Evolutionary conservation across 2,329 filamentous ascomycete genomes (phyloP).

Genomic region (Cladophialophora chaetospira): DNA sequence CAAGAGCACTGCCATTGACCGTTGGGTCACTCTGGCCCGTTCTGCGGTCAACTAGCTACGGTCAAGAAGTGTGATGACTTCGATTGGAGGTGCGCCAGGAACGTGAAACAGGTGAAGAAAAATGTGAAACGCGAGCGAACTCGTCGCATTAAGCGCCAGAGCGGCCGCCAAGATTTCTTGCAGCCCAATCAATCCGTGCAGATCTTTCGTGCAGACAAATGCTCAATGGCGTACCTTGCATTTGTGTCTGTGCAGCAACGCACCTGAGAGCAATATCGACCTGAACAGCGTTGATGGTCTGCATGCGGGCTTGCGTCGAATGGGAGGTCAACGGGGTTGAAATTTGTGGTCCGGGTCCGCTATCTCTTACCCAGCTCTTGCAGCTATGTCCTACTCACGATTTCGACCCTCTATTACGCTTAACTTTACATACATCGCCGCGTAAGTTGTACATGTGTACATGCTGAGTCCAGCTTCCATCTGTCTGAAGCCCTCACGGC

Average conservation of each 20-base stretch:
- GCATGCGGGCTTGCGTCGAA: too few relatives aligned
- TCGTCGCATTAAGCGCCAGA: slow-evolving; percentile 2
- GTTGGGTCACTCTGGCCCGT: background rate
- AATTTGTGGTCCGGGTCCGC: too few relatives aligned
- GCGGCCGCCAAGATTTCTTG: background rate
- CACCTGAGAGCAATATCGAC: too few relatives aligned
- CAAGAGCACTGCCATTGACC: slow-evolving; percentile 15
- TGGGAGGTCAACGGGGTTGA: too few relatives aligned
- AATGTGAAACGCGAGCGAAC: slow-evolving; percentile 18
- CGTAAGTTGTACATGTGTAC: background rate
- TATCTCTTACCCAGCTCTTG: too few relatives aligned
- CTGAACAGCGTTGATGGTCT: too few relatives aligned
- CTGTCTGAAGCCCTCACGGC: background rate
- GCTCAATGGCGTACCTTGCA: too few relatives aligned
- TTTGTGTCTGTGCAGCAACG: too few relatives aligned
- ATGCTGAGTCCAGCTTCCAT: background rate
- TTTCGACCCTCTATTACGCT: background rate
- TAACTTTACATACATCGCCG: background rate
- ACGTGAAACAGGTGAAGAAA: slow-evolving; percentile 21
- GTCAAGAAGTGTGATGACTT: slow-evolving; percentile 14
- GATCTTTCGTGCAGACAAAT: too few relatives aligned
- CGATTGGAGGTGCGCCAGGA: slow-evolving; percentile 15
- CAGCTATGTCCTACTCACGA: background rate
- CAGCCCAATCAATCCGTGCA: background rate
- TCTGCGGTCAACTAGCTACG: background rate